Percentiles rank a stretch among this genome's conserved stretches.
phyloP scores from a whole-genome alignment of 805 yeast species.

The Metschnikowia similis region DNA sequence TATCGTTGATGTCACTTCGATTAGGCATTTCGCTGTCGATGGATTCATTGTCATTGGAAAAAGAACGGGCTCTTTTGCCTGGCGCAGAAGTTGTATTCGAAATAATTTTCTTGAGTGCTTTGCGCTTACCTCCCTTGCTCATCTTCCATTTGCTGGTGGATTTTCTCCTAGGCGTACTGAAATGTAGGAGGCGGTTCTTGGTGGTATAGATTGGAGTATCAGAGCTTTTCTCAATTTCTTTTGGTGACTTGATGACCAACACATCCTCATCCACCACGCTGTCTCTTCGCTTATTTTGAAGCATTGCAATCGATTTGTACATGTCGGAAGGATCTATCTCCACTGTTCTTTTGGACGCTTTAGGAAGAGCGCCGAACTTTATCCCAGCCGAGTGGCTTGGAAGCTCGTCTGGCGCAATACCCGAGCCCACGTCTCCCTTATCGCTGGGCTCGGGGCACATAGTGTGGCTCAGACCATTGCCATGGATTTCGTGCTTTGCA shows the following conservation, averaged over 20 bases:
- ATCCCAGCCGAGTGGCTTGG: slow-evolving; percentile 31
- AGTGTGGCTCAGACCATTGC: slow-evolving; percentile 17
- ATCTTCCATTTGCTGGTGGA: slow-evolving; percentile 9
- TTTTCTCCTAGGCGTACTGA: slow-evolving; percentile 2
- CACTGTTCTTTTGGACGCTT: slow-evolving; percentile 42
- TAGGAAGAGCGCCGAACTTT: slow-evolving; percentile 58
- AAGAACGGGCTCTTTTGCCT: slow-evolving; percentile 1
- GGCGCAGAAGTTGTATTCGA: slow-evolving; percentile 15
- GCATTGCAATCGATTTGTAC: slow-evolving; percentile 76
- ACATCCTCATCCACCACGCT: slow-evolving; percentile 61
- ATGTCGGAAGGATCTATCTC: slow-evolving; percentile 74
- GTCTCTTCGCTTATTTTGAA: slow-evolving; percentile 47
- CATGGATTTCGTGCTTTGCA: slow-evolving; percentile 6
- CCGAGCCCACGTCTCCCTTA: slow-evolving; percentile 16
- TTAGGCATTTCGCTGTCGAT: slow-evolving; percentile 11
- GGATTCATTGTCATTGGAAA: slow-evolving; percentile 9
- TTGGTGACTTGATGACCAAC: slow-evolving; percentile 70
- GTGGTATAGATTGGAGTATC: slow-evolving; percentile 35
- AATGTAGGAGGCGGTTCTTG: slow-evolving; percentile 11
- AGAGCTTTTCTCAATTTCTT: slow-evolving; percentile 51
- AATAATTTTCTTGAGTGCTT: slow-evolving; percentile 23
- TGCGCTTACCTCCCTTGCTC: slow-evolving; percentile 15
- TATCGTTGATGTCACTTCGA: slow-evolving; percentile 6
- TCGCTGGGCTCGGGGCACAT: slow-evolving; percentile 44
- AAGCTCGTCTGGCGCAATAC: background rate